These are phyloP conservation scores for Trichoderma asperelloides DNA, from an alignment of 495 filamentous ascomycete genomes.

Conservation along the genomic window DNA sequence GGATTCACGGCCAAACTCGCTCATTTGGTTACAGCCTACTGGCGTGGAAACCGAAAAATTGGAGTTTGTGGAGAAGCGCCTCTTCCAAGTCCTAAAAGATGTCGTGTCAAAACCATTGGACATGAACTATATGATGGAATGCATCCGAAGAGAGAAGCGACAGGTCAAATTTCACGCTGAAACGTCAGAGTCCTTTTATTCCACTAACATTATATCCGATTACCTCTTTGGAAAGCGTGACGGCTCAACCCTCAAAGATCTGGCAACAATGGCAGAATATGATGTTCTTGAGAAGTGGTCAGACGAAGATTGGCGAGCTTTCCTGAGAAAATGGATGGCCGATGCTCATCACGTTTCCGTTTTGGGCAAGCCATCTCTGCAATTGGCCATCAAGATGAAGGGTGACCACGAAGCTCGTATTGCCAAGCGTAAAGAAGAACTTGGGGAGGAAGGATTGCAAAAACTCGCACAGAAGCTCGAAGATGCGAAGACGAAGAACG, in stretches of 20 bases:
- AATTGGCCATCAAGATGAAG: slow-evolving; percentile 64
- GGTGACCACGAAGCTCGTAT: slow-evolving; percentile 56
- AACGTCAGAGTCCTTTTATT: slow-evolving; percentile 62
- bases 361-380: slow-evolving; percentile 70
- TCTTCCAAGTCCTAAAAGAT: slow-evolving; percentile 75
- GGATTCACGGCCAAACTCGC: slow-evolving; percentile 67
- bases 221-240: slow-evolving; percentile 84
- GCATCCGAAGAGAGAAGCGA: slow-evolving; percentile 66
- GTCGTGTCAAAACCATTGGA: slow-evolving; percentile 72
- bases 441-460: slow-evolving; percentile 50
- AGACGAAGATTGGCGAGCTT: slow-evolving; percentile 73
- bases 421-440: slow-evolving; percentile 40
- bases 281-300: slow-evolving; percentile 70
- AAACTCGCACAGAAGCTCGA: slow-evolving; percentile 67
- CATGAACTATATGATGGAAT: slow-evolving; percentile 81
- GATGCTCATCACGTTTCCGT: slow-evolving; percentile 82
- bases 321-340: slow-evolving; percentile 73
- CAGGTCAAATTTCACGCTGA: slow-evolving; percentile 75
- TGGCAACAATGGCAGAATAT: slow-evolving; percentile 62
- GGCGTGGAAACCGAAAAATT: slow-evolving; percentile 84
- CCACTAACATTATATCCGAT: slow-evolving; percentile 75
- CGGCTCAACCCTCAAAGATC: slow-evolving; percentile 65
- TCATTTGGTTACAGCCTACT: slow-evolving; percentile 74
- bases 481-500: slow-evolving; percentile 69
- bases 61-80: slow-evolving; percentile 68